A percentile compares a stretch with the other conserved stretches of the same genome.
Evolutionary conservation across 1,284 basidiomycete genomes (phyloP).

Genomic region (Anthracocystis walkeri): DNA sequence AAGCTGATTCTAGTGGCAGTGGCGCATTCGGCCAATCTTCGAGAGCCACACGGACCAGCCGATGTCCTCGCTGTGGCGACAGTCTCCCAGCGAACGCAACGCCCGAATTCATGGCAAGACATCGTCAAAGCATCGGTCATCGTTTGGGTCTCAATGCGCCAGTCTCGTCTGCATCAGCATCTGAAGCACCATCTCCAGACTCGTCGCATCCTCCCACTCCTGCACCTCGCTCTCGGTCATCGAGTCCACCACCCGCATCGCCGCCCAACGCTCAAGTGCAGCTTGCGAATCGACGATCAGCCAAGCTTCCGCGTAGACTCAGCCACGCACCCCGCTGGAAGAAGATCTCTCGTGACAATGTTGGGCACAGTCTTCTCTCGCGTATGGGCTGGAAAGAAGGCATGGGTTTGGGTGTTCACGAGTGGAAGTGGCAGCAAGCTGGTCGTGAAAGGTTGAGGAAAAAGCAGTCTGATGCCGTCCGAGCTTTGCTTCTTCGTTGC

Average conservation of each 20-base stretch:
- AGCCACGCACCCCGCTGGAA: slow-evolving; percentile 35
- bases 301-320: slow-evolving; percentile 16
- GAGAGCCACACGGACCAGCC: background rate
- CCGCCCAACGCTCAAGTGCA: slow-evolving; percentile 11
- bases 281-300: slow-evolving; percentile 2
- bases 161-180: slow-evolving; percentile 35
- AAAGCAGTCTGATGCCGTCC: slow-evolving; percentile 23
- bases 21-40: background rate
- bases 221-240: slow-evolving; percentile 3
- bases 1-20: background rate
- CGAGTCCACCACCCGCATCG: slow-evolving; percentile 3
- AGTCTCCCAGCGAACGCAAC: slow-evolving; percentile 17
- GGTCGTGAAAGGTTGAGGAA: slow-evolving; percentile 17
- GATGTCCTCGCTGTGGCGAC: slow-evolving; percentile 36
- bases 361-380: slow-evolving; percentile 39
- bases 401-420: slow-evolving; percentile 43
- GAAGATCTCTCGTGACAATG: slow-evolving; percentile 37
- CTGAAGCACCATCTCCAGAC: slow-evolving; percentile 31
- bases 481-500: slow-evolving; percentile 14
- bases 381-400: slow-evolving; percentile 53
- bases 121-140: slow-evolving; percentile 44
- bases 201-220: slow-evolving; percentile 24
- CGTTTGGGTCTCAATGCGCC: slow-evolving; percentile 39
- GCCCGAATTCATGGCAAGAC: slow-evolving; percentile 25
- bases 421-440: slow-evolving; percentile 43